Conservation (phyloP, 805 yeast species). For the Hyphopichia homilentoma region DNA sequence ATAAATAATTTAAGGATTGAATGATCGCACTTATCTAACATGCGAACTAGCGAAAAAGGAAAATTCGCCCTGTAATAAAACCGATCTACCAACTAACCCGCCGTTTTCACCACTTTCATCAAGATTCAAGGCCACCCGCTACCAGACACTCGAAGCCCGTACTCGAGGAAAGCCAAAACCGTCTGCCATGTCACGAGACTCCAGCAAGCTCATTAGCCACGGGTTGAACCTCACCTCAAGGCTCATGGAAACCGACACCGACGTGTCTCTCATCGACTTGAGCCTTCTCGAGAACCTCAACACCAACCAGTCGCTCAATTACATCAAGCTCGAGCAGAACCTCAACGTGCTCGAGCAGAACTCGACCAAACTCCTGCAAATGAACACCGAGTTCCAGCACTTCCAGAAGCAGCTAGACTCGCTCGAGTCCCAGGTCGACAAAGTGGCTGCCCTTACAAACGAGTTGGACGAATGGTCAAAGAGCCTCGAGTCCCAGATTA, state of each 20-base stretch:
- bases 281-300: conserved; percentile 51
- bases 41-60: no score
- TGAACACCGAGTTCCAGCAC: conserved; percentile 22
- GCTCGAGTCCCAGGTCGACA: conserved; percentile 32
- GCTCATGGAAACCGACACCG: conserved; percentile 39
- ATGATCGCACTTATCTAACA: no score
- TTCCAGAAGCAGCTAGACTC: conserved; percentile 19
- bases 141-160: no score
- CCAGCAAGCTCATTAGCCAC: conserved; percentile 21
- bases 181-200: no score
- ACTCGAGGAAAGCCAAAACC: no score
- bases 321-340: conserved; percentile 39
- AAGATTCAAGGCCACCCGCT: no score
- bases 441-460: conserved; percentile 42
- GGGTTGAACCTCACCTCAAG: conserved; percentile 27
- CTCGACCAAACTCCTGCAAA: conserved; percentile 21
- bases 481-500: conserved; percentile 47
- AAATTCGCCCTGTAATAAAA: no score
- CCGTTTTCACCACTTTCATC: no score
- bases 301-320: conserved; percentile 55
- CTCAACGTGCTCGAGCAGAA: conserved; percentile 43
- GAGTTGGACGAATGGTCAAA: conserved; percentile 63
- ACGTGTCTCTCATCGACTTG: conserved; percentile 40
- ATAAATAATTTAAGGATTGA: no score
- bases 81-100: no score